These are phyloP conservation scores for Arthroderma uncinatum DNA, from an alignment of 2,329 filamentous ascomycete genomes.

Conservation along the genomic window DNA sequence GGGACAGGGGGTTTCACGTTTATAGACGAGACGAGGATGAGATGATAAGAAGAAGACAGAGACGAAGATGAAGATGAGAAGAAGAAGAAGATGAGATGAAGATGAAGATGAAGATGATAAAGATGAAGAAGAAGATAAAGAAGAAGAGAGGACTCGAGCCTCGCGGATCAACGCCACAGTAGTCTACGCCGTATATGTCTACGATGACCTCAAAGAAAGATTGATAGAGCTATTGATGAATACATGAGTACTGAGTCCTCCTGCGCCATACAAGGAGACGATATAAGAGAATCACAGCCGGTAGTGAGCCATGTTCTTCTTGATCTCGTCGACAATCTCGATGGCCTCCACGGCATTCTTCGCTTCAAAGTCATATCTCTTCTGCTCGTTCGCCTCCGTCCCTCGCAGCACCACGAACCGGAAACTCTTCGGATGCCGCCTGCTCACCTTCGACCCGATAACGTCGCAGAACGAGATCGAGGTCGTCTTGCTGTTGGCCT, in stretches of 20 bases:
- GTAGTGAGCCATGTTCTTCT: conserved; percentile 44
- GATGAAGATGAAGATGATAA: not conserved
- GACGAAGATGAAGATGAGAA: not conserved
- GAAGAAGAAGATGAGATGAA: not conserved
- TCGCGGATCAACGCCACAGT: not conserved
- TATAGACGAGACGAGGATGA: not conserved
- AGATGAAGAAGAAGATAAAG: not conserved
- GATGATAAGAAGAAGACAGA: not conserved
- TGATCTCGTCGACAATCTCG: conserved; percentile 54
- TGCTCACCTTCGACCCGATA: conserved; percentile 54
- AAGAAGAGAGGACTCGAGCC: not conserved
- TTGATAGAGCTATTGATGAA: not conserved
- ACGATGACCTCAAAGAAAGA: not conserved
- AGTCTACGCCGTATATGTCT: too few relatives aligned
- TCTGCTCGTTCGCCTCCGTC: conserved; percentile 52
- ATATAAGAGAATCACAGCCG: conserved; percentile 14
- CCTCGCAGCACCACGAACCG: conserved; percentile 50
- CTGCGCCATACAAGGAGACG: not conserved
- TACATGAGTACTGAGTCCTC: conserved; percentile 2
- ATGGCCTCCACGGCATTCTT: conserved; percentile 46
- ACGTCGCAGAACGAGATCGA: conserved; percentile 54
- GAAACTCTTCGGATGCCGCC: conserved; percentile 54
- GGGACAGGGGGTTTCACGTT: conserved; percentile 1
- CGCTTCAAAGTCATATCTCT: conserved; percentile 57
- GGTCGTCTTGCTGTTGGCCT: conserved; percentile 42